Percentiles rank a stretch among this genome's conserved stretches.
phyloP scores from a whole-genome alignment of 2,329 filamentous ascomycete species.

The Colletotrichum spinosum region DNA sequence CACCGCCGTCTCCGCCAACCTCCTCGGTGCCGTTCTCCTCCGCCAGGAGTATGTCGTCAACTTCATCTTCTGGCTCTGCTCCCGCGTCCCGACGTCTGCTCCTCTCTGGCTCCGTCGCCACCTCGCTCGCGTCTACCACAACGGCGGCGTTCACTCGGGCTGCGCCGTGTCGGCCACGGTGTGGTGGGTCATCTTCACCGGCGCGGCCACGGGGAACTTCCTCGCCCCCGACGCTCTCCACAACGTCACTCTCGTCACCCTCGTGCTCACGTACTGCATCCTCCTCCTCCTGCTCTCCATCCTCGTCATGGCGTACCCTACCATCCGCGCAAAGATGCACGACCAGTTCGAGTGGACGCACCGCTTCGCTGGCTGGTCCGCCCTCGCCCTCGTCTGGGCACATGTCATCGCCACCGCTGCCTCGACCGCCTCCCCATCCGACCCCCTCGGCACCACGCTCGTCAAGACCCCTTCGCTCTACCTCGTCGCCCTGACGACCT shows the following conservation, averaged over 20 bases:
- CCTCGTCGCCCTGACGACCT: conserved; percentile 73
- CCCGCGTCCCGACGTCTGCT: conserved; percentile 53
- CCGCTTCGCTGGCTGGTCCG: conserved; percentile 78
- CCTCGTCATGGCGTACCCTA: conserved; percentile 72
- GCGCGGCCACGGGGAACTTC: conserved; percentile 44
- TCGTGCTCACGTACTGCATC: conserved; percentile 68
- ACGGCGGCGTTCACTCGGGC: conserved; percentile 64
- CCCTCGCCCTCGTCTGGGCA: conserved; percentile 73
- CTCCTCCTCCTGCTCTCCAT: conserved; percentile 69
- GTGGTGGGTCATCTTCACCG: conserved; percentile 60
- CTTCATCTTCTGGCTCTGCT: conserved; percentile 60
- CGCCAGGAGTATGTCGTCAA: conserved; percentile 67
- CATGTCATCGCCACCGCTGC: conserved; percentile 66
- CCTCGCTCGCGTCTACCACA: conserved; percentile 63
- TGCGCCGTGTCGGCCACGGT: conserved; percentile 61
- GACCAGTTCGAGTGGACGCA: conserved; percentile 78
- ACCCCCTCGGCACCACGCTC: conserved; percentile 51
- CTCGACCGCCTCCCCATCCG: conserved; percentile 52
- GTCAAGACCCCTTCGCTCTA: conserved; percentile 66
- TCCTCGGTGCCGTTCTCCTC: conserved; percentile 61
- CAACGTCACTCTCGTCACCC: conserved; percentile 46
- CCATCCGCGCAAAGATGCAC: conserved; percentile 71
- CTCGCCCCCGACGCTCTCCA: conserved; percentile 46
- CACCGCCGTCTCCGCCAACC: conserved; percentile 59
- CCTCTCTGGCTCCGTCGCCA: conserved; percentile 61